phyloP scores from a whole-genome alignment of 768 basidiomycete species.

The Auriscalpium orientale region DNA sequence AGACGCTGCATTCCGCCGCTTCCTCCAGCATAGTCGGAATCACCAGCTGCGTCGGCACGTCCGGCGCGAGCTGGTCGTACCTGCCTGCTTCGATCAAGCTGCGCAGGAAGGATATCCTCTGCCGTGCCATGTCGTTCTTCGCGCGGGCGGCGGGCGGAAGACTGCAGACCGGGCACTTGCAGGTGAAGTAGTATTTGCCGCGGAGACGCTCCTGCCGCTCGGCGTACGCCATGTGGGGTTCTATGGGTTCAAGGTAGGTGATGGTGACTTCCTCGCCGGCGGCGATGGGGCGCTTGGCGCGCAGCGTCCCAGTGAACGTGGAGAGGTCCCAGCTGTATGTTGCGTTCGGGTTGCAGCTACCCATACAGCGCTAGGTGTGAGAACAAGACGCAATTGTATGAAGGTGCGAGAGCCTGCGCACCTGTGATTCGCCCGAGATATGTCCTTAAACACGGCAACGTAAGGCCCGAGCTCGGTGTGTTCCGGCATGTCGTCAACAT shows the following conservation, averaged over 20 bases:
- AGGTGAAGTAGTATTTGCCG: conserved; percentile 25
- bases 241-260: conserved; percentile 20
- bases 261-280: conserved; percentile 28
- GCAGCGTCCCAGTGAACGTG: conserved; percentile 25
- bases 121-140: conserved; percentile 11
- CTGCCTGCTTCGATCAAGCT: background rate
- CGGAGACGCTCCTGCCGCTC: conserved; percentile 20
- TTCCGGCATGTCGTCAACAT: conserved; percentile 2
- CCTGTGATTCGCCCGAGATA: conserved; percentile 20
- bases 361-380: conserved; percentile 3
- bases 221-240: conserved; percentile 7
- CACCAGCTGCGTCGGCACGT: background rate
- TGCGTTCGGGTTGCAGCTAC: conserved; percentile 19
- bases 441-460: conserved; percentile 12
- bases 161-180: conserved; percentile 27
- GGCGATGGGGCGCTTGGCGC: conserved; percentile 23
- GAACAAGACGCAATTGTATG: conserved; percentile 13
- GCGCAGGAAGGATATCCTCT: background rate
- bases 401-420: background rate
- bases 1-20: background rate
- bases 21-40: background rate
- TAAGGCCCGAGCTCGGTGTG: conserved; percentile 13
- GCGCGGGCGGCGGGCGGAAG: conserved; percentile 9
- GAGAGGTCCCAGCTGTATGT: conserved; percentile 17
- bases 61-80: background rate